These are phyloP conservation scores for Leptodontidium sp. DNA, from an alignment of 2,329 filamentous ascomycete genomes.

Conservation along the genomic window DNA sequence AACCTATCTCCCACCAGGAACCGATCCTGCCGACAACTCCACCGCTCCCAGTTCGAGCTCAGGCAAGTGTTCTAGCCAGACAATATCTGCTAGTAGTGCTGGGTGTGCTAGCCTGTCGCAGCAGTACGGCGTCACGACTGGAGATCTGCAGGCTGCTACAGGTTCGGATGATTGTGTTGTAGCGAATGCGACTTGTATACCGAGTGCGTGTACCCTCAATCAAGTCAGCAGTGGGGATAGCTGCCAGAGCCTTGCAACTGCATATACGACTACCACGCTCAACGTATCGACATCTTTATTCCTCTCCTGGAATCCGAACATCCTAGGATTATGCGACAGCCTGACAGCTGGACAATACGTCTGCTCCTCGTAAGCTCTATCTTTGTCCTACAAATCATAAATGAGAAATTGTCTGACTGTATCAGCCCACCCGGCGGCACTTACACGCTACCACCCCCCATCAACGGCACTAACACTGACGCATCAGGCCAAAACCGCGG, in stretches of 20 bases:
- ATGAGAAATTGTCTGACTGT: too few species aligned
- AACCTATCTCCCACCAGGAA: neutral
- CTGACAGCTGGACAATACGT: neutral
- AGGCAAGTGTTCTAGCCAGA: neutral
- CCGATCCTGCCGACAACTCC: neutral
- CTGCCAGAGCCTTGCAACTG: neutral
- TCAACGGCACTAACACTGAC: neutral
- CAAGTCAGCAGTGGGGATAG: neutral
- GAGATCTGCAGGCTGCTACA: neutral
- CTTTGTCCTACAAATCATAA: too few species aligned
- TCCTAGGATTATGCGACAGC: neutral
- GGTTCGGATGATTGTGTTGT: neutral
- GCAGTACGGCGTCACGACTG: neutral
- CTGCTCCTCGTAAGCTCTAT: neutral
- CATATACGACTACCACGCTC: too few species aligned
- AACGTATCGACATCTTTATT: too few species aligned
- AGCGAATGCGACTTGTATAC: neutral
- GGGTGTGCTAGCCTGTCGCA: neutral
- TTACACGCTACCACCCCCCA: neutral
- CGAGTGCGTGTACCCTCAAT: neutral
- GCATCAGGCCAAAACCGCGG: neutral
- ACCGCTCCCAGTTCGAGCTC: neutral
- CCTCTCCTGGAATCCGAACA: neutral
- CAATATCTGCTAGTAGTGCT: neutral
- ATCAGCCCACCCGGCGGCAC: too few species aligned